These are phyloP conservation scores for Fusarium sp. DNA, from an alignment of 2,329 filamentous ascomycete species.

Conservation along the genomic window DNA sequence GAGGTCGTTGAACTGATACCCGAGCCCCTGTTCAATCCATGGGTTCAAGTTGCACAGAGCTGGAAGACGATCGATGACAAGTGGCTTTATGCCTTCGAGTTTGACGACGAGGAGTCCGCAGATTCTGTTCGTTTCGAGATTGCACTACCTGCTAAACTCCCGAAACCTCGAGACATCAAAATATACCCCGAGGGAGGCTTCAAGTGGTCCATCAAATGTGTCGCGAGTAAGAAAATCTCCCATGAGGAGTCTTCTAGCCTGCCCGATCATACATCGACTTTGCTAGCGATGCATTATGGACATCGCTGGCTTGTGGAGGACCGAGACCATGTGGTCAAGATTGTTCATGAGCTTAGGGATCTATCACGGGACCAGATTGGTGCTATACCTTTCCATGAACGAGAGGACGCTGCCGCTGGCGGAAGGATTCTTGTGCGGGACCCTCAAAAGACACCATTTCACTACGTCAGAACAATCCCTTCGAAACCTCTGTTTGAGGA, in stretches of 20 bases:
- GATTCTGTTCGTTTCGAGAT: constrained; percentile 59
- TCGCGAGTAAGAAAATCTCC: constrained; percentile 35
- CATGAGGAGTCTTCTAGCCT: constrained; percentile 29
- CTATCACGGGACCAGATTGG: constrained; percentile 55
- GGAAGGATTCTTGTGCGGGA: constrained; percentile 61
- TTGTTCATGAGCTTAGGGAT: constrained; percentile 51
- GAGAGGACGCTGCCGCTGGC: constrained; percentile 38
- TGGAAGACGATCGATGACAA: constrained; percentile 56
- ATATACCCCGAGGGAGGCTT: constrained; percentile 59
- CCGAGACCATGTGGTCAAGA: constrained; percentile 61
- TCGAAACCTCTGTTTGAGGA: constrained; percentile 61
- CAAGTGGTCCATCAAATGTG: constrained; percentile 54
- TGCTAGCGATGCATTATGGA: constrained; percentile 64
- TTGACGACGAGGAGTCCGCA: constrained; percentile 54
- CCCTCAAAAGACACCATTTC: constrained; percentile 54
- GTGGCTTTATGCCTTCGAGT: constrained; percentile 52
- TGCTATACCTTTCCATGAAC: constrained; percentile 45
- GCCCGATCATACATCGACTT: constrained; percentile 61
- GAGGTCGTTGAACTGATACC: constrained; percentile 56
- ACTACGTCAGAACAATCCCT: constrained; percentile 60
- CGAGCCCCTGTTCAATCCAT: constrained; percentile 62
- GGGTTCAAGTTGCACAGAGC: constrained; percentile 59
- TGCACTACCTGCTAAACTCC: constrained; percentile 61
- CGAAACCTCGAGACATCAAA: constrained; percentile 55
- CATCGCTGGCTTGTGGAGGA: constrained; percentile 62